These are phyloP conservation scores for Cyclotella baltica DNA, from an alignment of 108 stramenopile genomes.

Conservation along the genomic window DNA sequence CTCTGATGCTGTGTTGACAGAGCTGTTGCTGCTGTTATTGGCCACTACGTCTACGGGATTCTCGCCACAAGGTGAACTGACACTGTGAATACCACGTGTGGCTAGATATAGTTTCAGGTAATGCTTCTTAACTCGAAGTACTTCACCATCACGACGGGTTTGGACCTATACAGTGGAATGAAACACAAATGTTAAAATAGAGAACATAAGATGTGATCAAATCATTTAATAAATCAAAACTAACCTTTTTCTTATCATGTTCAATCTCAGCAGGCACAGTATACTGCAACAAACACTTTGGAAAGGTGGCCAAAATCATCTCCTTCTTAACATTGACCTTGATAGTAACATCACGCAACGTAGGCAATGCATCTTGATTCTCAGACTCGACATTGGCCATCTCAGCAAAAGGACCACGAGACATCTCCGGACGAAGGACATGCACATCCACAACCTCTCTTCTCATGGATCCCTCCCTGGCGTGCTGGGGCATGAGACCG, in stretches of 20 bases:
- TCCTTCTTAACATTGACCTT: slow-evolving; percentile 41
- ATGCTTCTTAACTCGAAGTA: slow-evolving; percentile 58
- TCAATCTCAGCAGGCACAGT: slow-evolving; percentile 38
- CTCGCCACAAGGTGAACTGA: slow-evolving; percentile 4
- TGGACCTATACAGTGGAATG: slow-evolving; percentile 22
- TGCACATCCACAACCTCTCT: slow-evolving; percentile 58
- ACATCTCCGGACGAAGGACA: slow-evolving; percentile 47
- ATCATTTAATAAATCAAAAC: not conserved
- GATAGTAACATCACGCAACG: slow-evolving; percentile 61
- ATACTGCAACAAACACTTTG: slow-evolving; percentile 48
- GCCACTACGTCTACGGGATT: not conserved
- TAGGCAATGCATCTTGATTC: slow-evolving; percentile 42
- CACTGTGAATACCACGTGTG: slow-evolving; percentile 44
- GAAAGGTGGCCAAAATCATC: slow-evolving; percentile 51
- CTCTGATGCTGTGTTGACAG: not conserved
- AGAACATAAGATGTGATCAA: no score
- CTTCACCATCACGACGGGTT: slow-evolving; percentile 56
- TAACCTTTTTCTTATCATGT: slow-evolving; percentile 41
- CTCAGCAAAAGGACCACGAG: no score
- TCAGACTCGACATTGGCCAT: no score
- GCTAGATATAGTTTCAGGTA: slow-evolving; percentile 59
- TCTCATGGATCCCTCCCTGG: slow-evolving; percentile 14
- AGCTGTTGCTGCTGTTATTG: not conserved
- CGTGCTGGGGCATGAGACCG: not conserved
- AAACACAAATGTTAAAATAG: not conserved